Conservation (phyloP, 805 yeast genomes). For the Suhomyces xylopsoci region DNA sequence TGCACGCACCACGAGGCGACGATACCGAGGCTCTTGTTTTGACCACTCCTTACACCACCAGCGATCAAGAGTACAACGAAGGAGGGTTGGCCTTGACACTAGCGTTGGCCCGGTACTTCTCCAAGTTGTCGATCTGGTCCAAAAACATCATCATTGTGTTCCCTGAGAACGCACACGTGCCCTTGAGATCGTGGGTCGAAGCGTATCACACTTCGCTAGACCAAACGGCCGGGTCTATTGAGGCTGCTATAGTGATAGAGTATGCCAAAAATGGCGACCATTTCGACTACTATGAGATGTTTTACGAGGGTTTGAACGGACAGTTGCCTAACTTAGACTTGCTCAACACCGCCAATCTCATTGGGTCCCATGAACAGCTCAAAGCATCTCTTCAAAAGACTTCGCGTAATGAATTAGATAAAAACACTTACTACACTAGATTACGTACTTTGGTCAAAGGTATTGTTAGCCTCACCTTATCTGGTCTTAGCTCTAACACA, state of each 20-base stretch:
- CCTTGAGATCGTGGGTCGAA: slow-evolving; percentile 85
- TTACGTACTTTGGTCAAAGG: slow-evolving; percentile 60
- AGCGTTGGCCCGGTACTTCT: slow-evolving; percentile 75
- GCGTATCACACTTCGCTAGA: slow-evolving; percentile 87
- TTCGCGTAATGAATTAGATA: slow-evolving; percentile 43
- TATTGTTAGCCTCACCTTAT: slow-evolving; percentile 60
- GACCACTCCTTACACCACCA: slow-evolving; percentile 81
- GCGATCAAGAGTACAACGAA: slow-evolving; percentile 61
- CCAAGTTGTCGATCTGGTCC: slow-evolving; percentile 90
- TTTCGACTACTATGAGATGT: slow-evolving; percentile 69
- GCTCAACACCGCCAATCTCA: slow-evolving; percentile 72
- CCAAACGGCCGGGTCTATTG: slow-evolving; percentile 89
- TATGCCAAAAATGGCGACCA: slow-evolving; percentile 65
- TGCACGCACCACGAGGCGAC: slow-evolving; percentile 93
- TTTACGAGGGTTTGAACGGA: slow-evolving; percentile 89
- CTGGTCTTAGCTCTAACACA: slow-evolving; percentile 58
- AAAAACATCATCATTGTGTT: slow-evolving; percentile 86
- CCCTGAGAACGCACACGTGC: slow-evolving; percentile 65
- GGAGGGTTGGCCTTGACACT: slow-evolving; percentile 78
- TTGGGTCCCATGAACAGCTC: slow-evolving; percentile 75
- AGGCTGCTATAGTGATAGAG: slow-evolving; percentile 84
- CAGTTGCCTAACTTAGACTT: slow-evolving; percentile 93
- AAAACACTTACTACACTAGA: slow-evolving; percentile 52
- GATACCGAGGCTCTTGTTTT: slow-evolving; percentile 93
- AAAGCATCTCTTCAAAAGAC: slow-evolving; percentile 64